Conservation (phyloP, 768 basidiomycete species). For the Mycena metata region DNA sequence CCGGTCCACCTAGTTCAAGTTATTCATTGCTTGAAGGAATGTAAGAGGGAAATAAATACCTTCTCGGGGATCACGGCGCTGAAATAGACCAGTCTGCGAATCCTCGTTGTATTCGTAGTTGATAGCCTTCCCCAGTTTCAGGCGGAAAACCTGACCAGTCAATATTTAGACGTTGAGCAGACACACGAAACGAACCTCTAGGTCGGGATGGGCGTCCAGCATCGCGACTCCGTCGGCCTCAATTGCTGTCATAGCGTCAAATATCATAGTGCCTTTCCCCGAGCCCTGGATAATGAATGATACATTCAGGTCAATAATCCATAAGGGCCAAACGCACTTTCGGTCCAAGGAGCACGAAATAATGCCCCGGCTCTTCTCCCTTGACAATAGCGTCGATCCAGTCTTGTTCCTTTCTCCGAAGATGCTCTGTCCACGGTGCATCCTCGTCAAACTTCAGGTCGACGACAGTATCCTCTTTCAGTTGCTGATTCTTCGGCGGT, state of each 20-base stretch:
- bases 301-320: conserved; percentile 22
- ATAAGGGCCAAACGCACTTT: conserved; percentile 63
- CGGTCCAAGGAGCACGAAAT: conserved; percentile 82
- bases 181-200: conserved; percentile 66
- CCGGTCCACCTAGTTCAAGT: conserved; percentile 71
- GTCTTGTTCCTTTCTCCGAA: conserved; percentile 82
- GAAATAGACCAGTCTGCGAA: conserved; percentile 84
- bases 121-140: conserved; percentile 87
- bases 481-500: conserved; percentile 43
- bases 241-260: conserved; percentile 83
- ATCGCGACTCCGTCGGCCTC: conserved; percentile 79
- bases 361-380: conserved; percentile 78
- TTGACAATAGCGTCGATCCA: conserved; percentile 83
- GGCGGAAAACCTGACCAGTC: conserved; percentile 61
- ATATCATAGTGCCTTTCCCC: conserved; percentile 86
- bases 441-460: conserved; percentile 52
- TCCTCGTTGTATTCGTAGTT: conserved; percentile 92
- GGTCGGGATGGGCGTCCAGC: conserved; percentile 88
- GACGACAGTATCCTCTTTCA: conserved; percentile 47
- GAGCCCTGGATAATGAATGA: conserved; percentile 64
- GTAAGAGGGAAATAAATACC: conserved; percentile 50
- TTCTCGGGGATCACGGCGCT: conserved; percentile 86
- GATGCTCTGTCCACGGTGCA: conserved; percentile 67
- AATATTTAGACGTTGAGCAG: not conserved
- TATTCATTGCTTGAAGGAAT: conserved; percentile 13